Percentiles rank a stretch among this genome's conserved stretches.
phyloP scores from a whole-genome alignment of 495 filamentous ascomycete genomes.

The Talaromyces trachyspermus region DNA sequence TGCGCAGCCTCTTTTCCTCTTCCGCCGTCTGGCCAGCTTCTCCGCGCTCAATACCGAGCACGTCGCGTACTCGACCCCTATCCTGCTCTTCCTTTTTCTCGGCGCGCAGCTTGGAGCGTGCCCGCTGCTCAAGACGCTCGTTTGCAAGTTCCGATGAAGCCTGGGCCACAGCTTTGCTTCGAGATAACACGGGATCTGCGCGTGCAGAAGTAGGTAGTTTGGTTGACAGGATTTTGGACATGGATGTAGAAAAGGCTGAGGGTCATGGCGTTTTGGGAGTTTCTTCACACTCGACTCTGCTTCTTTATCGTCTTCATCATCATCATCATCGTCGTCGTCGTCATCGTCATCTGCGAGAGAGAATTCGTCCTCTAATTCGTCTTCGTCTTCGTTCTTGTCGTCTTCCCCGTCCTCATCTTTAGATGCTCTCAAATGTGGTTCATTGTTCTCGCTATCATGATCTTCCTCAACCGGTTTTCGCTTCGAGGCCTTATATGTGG shows the following conservation, averaged over 20 bases:
- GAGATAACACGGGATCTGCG: slow-evolving; percentile 80
- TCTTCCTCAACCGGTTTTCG: slow-evolving; percentile 12
- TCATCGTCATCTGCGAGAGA: slow-evolving; percentile 15
- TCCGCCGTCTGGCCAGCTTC: slow-evolving; percentile 53
- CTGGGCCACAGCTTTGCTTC: slow-evolving; percentile 60
- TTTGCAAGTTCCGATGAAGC: slow-evolving; percentile 60
- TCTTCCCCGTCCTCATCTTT: slow-evolving; percentile 14
- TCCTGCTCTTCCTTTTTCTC: slow-evolving; percentile 78
- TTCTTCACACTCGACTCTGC: slow-evolving; percentile 14
- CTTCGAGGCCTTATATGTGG: neutral
- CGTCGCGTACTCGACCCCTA: slow-evolving; percentile 80
- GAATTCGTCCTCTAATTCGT: slow-evolving; percentile 27
- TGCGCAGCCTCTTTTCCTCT: slow-evolving; percentile 71
- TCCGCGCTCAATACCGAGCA: slow-evolving; percentile 51
- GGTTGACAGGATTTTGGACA: slow-evolving; percentile 79
- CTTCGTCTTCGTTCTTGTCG: slow-evolving; percentile 29
- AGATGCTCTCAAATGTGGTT: slow-evolving; percentile 21
- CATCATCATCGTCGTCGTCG: slow-evolving; percentile 12
- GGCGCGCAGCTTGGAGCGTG: slow-evolving; percentile 66
- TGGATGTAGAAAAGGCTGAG: slow-evolving; percentile 82
- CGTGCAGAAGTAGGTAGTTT: slow-evolving; percentile 77
- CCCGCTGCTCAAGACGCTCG: slow-evolving; percentile 69
- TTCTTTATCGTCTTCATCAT: slow-evolving; percentile 21
- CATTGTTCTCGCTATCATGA: slow-evolving; percentile 23
- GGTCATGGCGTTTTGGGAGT: slow-evolving; percentile 74